Base-by-base conservation (phyloP, 2,329 filamentous ascomycete species). In the Aspergillus hortae region DNA sequence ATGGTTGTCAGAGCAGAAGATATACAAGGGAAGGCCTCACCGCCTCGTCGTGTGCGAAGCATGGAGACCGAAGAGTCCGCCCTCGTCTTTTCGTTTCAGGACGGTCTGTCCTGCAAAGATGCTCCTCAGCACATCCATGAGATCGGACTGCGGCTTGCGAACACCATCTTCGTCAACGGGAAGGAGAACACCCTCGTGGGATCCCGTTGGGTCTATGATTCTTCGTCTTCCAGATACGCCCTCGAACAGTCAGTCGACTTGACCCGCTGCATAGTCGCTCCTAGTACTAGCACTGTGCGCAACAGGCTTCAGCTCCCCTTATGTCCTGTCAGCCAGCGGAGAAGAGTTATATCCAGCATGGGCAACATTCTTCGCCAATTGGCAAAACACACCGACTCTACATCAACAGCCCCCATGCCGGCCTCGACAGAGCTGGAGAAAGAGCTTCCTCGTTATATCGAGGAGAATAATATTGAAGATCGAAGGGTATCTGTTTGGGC, bases 281-380 rank as follows among this genome's bases (percentile, higher is more conserved):
- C 62, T 33, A 36, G 48, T 6, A 50, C 55, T 2, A 52, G 50
- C 4, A 45, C 54, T 30, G 44, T 65, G 6, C 46, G 49, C 44
- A 56, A 60, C n/a, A 54, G 54, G 6, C 51, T 70, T 40, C 46
- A 55, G 5, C 56, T 74, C 32, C 71, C 72, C 5, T 56, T 75
- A 21, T 52, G 67, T 40, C 69, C 70, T 6, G 65, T 75, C 17
- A 67, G 68, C 6, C 57, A 65, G 49, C 65, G 71, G 44, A 66
- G 71, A 44, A 67, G 58, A 40, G 72, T 74, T 12, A 61, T 71
- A 14, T 63, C 69, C 9, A 69, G 72, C 51, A 74, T 75, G 72
- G 72, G 72, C 10, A 75, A 75, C 43, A 73, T 75, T 21, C 56
- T 75, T 19, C 68, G 72, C 19, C 69, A 73, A 38, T 48, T 75